These are phyloP conservation scores for Choiromyces venosus DNA, from an alignment of 495 filamentous ascomycete genomes.

Conservation along the genomic window DNA sequence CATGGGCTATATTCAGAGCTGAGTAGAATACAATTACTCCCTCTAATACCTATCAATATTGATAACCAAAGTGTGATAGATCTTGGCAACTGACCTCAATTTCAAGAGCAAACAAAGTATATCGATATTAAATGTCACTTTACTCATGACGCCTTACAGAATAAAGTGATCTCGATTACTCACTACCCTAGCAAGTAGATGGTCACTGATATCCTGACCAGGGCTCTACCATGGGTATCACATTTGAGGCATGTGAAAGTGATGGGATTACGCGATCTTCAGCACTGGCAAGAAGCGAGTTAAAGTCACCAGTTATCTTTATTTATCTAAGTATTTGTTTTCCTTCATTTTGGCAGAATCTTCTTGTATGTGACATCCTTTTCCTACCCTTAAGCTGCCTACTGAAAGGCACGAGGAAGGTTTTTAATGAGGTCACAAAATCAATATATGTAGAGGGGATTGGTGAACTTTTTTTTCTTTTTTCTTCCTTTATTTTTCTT, in stretches of 20 bases:
- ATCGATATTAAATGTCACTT: background rate
- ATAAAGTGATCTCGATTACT: background rate
- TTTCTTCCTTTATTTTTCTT: no score
- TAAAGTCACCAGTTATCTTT: background rate
- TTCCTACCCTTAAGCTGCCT: slow-evolving; percentile 1
- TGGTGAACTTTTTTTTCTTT: no score
- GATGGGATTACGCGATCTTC: background rate
- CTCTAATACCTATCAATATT: background rate
- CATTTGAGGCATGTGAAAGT: background rate
- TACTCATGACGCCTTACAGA: background rate
- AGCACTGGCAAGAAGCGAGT: no score
- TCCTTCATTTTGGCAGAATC: background rate
- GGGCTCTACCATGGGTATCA: accelerated
- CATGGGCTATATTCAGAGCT: background rate
- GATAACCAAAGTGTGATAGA: background rate
- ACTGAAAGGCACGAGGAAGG: background rate
- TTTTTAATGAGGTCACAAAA: background rate
- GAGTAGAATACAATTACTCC: background rate
- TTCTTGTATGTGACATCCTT: background rate
- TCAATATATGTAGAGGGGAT: background rate
- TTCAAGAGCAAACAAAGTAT: background rate
- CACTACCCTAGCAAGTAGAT: background rate
- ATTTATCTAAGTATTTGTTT: background rate
- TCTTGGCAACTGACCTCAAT: background rate
- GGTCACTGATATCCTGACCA: background rate